Base-by-base conservation (phyloP, 1,139 yeast genomes). In the Petasospora fabianii region DNA sequence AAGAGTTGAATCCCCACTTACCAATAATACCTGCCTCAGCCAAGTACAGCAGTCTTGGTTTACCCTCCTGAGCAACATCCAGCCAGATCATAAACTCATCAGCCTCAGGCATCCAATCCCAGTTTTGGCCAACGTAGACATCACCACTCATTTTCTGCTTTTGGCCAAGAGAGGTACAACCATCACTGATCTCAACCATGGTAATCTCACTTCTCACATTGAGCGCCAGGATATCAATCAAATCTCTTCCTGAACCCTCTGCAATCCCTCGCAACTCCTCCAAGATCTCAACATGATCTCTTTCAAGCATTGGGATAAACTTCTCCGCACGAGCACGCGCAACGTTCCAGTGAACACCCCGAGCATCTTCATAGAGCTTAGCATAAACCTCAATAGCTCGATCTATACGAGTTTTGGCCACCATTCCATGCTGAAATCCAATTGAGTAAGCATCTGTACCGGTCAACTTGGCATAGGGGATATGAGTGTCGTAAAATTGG, bases 1-100 rank as follows among this genome's bases (percentile, higher is more conserved):
- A 30, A 14, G 42, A 36, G 32, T 51, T 51, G 41, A 44, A 51
- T 2, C 54, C 55, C 27, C 49, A 49, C 33, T 51, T 50, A 5
- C 53, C 54, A 39, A 51, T 47, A 27, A 51, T 51, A 8, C 56
- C 56, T 18, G 54, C 54, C 27, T 51, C 56, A 1, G 54, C 54
- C 6, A 50, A 34, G 27, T 45, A 45, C 27, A 44, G 22, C 17
- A 49, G 12, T 26, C 34, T 48, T 22, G 52, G 53, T 21, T 50
- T 50, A 6, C 39, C 42, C 10, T 17, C 13, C 18, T 43, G 52
- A 16, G 35, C 41, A 15, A 50, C 38, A 22, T 50, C 53, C 13
- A 50, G 27, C 38, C 50, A 50, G 12, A 50, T 36, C 3, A 49
- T 44, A 16, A 36, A 34, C 18, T 45, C 44, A 32, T 48, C 42